Evolutionary conservation across 1,139 yeast genomes (phyloP).

Genomic region (Geotrichum armillariae): DNA sequence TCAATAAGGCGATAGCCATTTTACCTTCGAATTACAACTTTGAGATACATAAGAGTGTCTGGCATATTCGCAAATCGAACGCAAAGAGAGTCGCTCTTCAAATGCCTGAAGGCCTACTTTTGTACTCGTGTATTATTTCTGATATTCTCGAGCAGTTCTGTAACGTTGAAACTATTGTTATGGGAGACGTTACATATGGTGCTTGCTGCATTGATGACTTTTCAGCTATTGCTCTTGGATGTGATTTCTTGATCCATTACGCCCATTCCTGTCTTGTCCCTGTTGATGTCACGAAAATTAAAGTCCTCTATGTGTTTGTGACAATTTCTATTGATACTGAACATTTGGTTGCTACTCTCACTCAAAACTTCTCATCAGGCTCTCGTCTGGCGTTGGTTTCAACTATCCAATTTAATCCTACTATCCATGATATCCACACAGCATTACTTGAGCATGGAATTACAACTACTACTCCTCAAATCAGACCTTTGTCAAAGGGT

Average conservation of each 20-base stretch:
- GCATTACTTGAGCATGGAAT: slow-evolving; percentile 43
- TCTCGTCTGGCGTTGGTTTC: slow-evolving; percentile 79
- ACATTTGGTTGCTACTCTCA: slow-evolving; percentile 76
- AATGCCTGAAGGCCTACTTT: slow-evolving; percentile 94
- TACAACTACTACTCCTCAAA: slow-evolving; percentile 77
- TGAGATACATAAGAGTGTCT: slow-evolving; percentile 92
- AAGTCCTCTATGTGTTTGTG: slow-evolving; percentile 92
- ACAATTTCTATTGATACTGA: slow-evolving; percentile 84
- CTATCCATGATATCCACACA: slow-evolving; percentile 75
- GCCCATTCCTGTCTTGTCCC: slow-evolving; percentile 98
- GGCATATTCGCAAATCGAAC: slow-evolving; percentile 76
- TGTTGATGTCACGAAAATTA: slow-evolving; percentile 84
- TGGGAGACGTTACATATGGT: slow-evolving; percentile 99
- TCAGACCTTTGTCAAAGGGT: slow-evolving; percentile 89
- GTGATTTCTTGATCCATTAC: slow-evolving; percentile 93
- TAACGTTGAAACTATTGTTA: slow-evolving; percentile 79
- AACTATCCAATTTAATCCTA: slow-evolving; percentile 95
- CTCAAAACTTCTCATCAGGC: slow-evolving; percentile 65
- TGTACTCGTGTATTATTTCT: slow-evolving; percentile 80
- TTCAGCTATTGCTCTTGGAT: slow-evolving; percentile 88
- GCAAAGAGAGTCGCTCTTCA: slow-evolving; percentile 88
- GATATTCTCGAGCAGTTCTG: slow-evolving; percentile 94
- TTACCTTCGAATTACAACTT: slow-evolving; percentile 91
- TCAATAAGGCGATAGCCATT: slow-evolving; percentile 75
- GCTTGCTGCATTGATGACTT: slow-evolving; percentile 98